These are phyloP conservation scores for Cetraspora pellucida DNA, from an alignment of 192 early-diverging fungal species.

Conservation along the genomic window DNA sequence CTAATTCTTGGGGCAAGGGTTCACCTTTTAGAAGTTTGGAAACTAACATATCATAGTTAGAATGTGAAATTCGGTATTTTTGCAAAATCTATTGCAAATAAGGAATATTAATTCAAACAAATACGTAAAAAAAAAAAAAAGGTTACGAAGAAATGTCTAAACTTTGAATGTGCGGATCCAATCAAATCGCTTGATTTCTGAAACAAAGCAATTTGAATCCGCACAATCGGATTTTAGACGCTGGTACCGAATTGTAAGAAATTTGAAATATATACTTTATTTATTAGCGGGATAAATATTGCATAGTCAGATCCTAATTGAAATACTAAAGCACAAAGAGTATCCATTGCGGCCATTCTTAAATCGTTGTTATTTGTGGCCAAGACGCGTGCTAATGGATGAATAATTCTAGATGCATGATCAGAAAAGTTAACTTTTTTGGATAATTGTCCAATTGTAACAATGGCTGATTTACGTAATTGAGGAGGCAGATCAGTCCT, in stretches of 20 bases:
- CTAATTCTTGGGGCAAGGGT: slow-evolving; percentile 62
- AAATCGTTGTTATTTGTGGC: slow-evolving; percentile 55
- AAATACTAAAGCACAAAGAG: slow-evolving; percentile 76
- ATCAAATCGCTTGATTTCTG: no score
- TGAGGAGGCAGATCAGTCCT: slow-evolving; percentile 60
- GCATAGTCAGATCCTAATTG: slow-evolving; percentile 86
- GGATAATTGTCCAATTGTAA: slow-evolving; percentile 73
- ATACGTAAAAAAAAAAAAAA: neutral
- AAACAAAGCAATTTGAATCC: no score
- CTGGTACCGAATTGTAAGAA: no score
- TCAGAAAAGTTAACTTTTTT: slow-evolving; percentile 79
- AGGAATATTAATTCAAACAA: neutral
- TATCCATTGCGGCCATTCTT: slow-evolving; percentile 73
- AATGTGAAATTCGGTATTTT: slow-evolving; percentile 65
- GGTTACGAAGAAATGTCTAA: no score
- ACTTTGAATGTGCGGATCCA: no score
- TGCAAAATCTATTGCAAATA: slow-evolving; percentile 47
- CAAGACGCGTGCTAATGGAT: slow-evolving; percentile 79
- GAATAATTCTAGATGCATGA: slow-evolving; percentile 86
- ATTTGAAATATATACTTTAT: slow-evolving; percentile 56
- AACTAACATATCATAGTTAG: slow-evolving; percentile 76
- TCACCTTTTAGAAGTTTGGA: slow-evolving; percentile 76
- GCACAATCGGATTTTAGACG: no score
- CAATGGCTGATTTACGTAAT: slow-evolving; percentile 67
- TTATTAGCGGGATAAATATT: slow-evolving; percentile 86